These are phyloP conservation scores for Aureobasidium sp. DNA, from an alignment of 2,329 filamentous ascomycete species.

Conservation along the genomic window DNA sequence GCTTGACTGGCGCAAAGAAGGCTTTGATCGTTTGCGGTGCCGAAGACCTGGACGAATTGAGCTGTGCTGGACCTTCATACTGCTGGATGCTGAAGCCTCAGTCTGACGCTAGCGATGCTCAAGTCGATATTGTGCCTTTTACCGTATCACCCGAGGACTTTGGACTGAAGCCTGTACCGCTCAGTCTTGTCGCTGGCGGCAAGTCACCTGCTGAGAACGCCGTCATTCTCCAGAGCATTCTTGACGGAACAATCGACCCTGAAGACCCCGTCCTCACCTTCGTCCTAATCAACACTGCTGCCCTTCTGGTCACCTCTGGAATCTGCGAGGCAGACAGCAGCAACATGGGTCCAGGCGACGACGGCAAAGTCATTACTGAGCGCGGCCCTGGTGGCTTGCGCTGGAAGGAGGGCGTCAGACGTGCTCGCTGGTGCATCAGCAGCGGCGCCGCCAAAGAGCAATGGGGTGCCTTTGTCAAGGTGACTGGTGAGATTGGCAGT, in stretches of 20 bases:
- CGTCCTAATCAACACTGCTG: conserved; percentile 88
- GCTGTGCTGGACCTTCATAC: conserved; percentile 78
- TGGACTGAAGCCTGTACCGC: conserved; percentile 66
- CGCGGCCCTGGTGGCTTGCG: conserved; percentile 76
- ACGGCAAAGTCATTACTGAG: conserved; percentile 73
- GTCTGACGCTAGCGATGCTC: conserved; percentile 36
- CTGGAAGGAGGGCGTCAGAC: conserved; percentile 90
- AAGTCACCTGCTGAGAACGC: conserved; percentile 86
- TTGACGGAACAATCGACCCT: conserved; percentile 63
- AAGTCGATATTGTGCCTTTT: conserved; percentile 66
- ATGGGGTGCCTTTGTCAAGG: conserved; percentile 76
- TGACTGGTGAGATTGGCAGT: conserved; percentile 52
- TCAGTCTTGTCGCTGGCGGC: conserved; percentile 73
- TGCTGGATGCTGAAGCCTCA: conserved; percentile 72
- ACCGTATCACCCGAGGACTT: conserved; percentile 77
- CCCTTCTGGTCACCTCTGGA: conserved; percentile 76
- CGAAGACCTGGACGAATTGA: conserved; percentile 93
- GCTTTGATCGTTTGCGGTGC: conserved; percentile 87
- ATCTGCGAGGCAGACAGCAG: conserved; percentile 78
- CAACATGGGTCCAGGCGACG: conserved; percentile 71
- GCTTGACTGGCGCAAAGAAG: conserved; percentile 68
- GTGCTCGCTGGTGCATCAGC: conserved; percentile 79
- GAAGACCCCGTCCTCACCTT: conserved; percentile 88
- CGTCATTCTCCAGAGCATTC: conserved; percentile 67
- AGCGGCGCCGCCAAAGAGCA: conserved; percentile 80